Base-by-base conservation (phyloP, 148 eudicot species). In the Rhododendron henanense region DNA sequence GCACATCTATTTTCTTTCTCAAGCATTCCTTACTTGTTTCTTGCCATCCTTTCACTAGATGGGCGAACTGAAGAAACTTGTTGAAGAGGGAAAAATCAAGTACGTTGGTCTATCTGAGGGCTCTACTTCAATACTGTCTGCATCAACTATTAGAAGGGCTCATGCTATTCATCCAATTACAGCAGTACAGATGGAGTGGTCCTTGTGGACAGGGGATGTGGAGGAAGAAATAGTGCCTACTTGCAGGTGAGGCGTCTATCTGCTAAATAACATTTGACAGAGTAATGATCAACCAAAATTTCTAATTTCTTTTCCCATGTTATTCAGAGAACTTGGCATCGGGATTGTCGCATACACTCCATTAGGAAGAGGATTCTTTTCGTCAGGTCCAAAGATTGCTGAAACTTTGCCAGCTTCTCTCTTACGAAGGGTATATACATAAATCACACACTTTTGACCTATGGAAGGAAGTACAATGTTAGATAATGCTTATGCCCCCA, bases 151-250 rank as follows among this genome's bases (percentile, higher is more conserved):
- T 31, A 85, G 80, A 71, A 69, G 87, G 69, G 87, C 87, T 28
- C 84, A 85, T 48, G 87, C 69, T 67, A 50, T 85, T 85, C 87
- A 85, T 81, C 87, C 87, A 1, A 50, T 85, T 35, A 85, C 87
- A 4, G 87, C 84, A 1, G 37, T 85, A 45, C 84, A 85, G 31
- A 21, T 85, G 35, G 87, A 85, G 57, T 85, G 87, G 87, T 80
- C 87, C 39, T 85, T 85, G 53, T 85, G 87, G 87, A 44, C 84
- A 45, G 47, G 87, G 37, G 69, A 85, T 37, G 87, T n/a, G 7
- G 87, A 85, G 69, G 67, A 69, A 80, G 87, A 85, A 65, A 50
- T 85, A 3, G 50, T 81, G 51, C 87, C 87, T 81, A 69, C 84
- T 80, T 85, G 87, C 87, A 85, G 87, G 87, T 85, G 23, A 47